Conservation (phyloP, 495 filamentous ascomycete species). For the Aspergillus taichungensis region DNA sequence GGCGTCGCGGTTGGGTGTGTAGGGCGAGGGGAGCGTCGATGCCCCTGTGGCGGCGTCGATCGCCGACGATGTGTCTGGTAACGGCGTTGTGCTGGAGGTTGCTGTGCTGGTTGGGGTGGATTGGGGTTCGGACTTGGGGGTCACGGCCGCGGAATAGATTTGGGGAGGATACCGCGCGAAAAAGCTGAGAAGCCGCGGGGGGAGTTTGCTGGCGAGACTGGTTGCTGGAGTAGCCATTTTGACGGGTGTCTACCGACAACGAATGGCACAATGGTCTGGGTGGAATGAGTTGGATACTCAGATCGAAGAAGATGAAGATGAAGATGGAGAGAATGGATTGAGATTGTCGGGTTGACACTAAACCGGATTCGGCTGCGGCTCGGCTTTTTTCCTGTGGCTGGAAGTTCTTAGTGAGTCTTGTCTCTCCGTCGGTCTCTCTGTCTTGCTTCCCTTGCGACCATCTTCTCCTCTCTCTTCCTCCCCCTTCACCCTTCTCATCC, state of each 20-base stretch:
- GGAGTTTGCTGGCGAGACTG: conserved; percentile 29
- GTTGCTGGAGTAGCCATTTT: conserved; percentile 19
- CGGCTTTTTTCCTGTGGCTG: conserved; percentile 1
- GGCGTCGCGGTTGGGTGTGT: conserved; percentile 39
- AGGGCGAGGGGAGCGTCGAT: conserved; percentile 30
- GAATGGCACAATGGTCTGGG: not conserved
- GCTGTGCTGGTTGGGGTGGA: conserved; percentile 14
- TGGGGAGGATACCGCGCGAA: conserved; percentile 80
- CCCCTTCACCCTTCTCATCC: not conserved
- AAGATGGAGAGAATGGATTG: not conserved
- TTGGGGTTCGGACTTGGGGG: conserved; percentile 31
- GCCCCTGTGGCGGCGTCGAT: conserved; percentile 13
- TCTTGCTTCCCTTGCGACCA: not conserved
- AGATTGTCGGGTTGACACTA: conserved; percentile 15
- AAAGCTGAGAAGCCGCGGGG: conserved; percentile 71
- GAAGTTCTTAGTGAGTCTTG: not conserved
- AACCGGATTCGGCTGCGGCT: conserved; percentile 7
- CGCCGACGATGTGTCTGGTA: conserved; percentile 22
- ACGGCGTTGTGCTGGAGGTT: conserved; percentile 6
- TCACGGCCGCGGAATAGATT: conserved; percentile 31
- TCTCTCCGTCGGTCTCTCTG: not conserved
- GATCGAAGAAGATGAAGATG: not conserved
- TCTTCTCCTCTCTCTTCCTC: not conserved
- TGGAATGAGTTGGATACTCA: not conserved
- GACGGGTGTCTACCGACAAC: not conserved